These are phyloP conservation scores for Seiridium cupressi DNA, from an alignment of 2,329 filamentous ascomycete genomes.

Conservation along the genomic window DNA sequence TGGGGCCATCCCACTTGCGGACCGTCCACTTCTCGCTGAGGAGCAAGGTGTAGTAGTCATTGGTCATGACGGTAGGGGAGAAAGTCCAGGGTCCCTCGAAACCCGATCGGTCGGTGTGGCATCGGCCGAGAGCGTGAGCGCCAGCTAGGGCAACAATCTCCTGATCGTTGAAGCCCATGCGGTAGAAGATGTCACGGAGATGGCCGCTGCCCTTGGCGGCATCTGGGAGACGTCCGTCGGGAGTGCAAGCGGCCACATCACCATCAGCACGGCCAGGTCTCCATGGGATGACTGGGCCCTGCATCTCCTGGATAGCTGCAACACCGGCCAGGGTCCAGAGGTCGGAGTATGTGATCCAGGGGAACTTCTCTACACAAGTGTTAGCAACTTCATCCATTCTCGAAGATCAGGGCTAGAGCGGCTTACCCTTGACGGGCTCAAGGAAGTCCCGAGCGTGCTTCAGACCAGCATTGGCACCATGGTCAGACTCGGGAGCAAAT, in stretches of 20 bases:
- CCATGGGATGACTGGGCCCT: conserved; percentile 84
- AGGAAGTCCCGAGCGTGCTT: conserved; percentile 87
- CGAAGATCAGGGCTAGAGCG: background rate
- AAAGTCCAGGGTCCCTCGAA: conserved; percentile 91
- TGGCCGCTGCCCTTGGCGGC: conserved; percentile 75
- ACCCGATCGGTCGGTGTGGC: conserved; percentile 84
- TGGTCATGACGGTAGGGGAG: conserved; percentile 86
- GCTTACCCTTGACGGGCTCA: conserved; percentile 79
- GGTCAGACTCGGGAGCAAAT: conserved; percentile 82
- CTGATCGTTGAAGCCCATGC: conserved; percentile 97
- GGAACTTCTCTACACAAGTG: conserved; percentile 63
- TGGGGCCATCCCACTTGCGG: conserved; percentile 88
- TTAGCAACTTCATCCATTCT: conserved; percentile 11
- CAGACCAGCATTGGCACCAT: conserved; percentile 92
- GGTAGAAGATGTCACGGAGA: conserved; percentile 87
- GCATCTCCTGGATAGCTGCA: conserved; percentile 89
- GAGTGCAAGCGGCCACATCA: conserved; percentile 82
- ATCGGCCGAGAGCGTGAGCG: conserved; percentile 84
- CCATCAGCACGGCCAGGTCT: conserved; percentile 80
- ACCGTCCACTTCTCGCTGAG: conserved; percentile 89
- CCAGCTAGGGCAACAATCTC: conserved; percentile 91
- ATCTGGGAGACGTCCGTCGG: conserved; percentile 85
- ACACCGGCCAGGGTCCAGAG: conserved; percentile 92
- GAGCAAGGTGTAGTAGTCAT: conserved; percentile 90
- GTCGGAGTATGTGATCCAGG: conserved; percentile 95